Evolutionary conservation across 352 stramenopile species (phyloP), one percentile per base, ranked within the genome.

Genomic region (Pilasporangium apinafurcum): DNA sequence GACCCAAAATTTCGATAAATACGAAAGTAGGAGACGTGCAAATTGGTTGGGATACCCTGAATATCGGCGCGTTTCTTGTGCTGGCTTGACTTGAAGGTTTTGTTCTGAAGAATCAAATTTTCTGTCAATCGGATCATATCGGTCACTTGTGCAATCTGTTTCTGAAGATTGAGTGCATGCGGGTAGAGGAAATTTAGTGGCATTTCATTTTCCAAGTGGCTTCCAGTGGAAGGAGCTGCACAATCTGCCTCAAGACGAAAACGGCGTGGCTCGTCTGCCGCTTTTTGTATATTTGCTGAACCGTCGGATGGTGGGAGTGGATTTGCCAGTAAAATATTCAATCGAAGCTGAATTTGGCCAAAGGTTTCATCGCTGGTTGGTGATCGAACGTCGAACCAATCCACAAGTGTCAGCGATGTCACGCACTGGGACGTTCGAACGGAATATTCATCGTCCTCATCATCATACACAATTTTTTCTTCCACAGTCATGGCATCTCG

Each of bases 11-110:
- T 60, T 13, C 76, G 60, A 32, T 80, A 70, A 26, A 93, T 85
- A n/a, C 77, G 71, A 36, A 91, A 90, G 36, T 85, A 90, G 13
- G 82, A 86, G 6, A 94, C 70, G 40, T 92, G 80, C 9, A 94
- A 44, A 28, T 94, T 94, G 8, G 82, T 94, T 7, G 80, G 69
- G 26, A 94, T 86, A 9, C 59, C 81, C 38, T 89, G 77, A 24
- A 89, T 84, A 35, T 90, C 79, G 1, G 74, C 69, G 22, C 77
- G 74, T 34, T 91, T 86, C 53, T 91, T 94, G 56, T 87, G 62
- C 32, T 80, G 48, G 44, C 76, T 90, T 9, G 79, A 88, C 38
- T 94, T 94, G 56, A 94, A 94, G 13, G 81, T 91, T 28, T 79
- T 79, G 32, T 83, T 72, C 13, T 87, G 72, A 10, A 72, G 60